Base-by-base conservation (phyloP, 2,329 filamentous ascomycete genomes). In the Verticillium klebahnii region DNA sequence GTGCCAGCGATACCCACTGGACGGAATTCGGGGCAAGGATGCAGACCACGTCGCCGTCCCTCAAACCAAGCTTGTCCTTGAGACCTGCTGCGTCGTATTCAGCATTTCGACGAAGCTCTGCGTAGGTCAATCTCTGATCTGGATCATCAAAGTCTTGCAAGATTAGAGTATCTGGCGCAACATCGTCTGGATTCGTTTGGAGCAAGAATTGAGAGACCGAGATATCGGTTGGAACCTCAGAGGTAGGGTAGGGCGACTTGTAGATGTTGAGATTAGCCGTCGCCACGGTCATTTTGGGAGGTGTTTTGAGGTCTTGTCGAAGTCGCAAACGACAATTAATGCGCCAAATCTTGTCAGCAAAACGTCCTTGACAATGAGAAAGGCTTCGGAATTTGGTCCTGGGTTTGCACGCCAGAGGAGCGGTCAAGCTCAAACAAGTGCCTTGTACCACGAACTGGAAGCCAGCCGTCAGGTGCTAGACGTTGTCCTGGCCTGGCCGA, bases 181-280 rank as follows among this genome's bases (percentile, higher is more conserved):
- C 64, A 60, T 70, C 68, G 54, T 71, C 69, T 0, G 69, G 67
- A 58, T 71, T 66, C 5, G 60, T 66, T 3, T 61, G 59, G 3
- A 69, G 56, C 14, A 70, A 59, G 36, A 70, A 70, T 39, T 71
- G 67, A 0, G 68, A 67, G 6, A 70, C 37, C 23, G 69, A 70
- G 6, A 64, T 52, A 23, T 69, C 50, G 9, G 55, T 64, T 5
- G 69, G 68, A 37, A 68, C 64, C 57, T 62, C 3, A 15, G 64
- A 60, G 55, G 60, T 57, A 31, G 65, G 66, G 40, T 68, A 68
- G 11, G 66, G 64, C 23, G 45, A 52, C 8, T 52, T 3, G 19
- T 11, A 50, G 19, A 50, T 25, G 11, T 23, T 23, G n/a, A 25
- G 45, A 7, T 25, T 14, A 14, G 45, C 45, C 45, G 23, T 52